These are phyloP conservation scores for Malus sylvestris DNA, from an alignment of 306 rosid genomes.

Conservation along the genomic window DNA sequence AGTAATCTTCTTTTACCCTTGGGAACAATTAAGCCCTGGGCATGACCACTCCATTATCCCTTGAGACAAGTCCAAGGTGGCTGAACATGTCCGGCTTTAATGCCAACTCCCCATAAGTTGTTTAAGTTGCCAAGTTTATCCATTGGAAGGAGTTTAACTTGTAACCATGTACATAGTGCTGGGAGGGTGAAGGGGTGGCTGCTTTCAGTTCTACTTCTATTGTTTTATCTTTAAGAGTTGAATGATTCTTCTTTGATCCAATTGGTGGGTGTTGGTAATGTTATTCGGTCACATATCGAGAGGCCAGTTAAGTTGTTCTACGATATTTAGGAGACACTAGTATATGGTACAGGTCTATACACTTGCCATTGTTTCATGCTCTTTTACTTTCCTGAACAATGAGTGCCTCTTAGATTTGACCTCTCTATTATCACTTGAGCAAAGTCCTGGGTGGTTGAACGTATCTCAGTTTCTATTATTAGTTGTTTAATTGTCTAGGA, in stretches of 20 bases:
- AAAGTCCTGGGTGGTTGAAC: not conserved
- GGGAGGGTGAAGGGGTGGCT: not conserved
- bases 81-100: not conserved
- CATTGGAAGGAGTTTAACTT: not conserved
- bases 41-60: not conserved
- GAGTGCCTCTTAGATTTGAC: not conserved
- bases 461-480: not conserved
- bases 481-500: not conserved
- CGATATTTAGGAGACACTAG: not conserved
- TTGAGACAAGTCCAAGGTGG: not conserved
- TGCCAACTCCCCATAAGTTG: not conserved
- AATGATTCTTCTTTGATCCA: not conserved
- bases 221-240: not conserved
- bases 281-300: not conserved
- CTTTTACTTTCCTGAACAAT: not conserved
- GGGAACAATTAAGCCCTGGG: not conserved
- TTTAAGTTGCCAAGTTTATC: not conserved
- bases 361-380: not conserved
- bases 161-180: not conserved
- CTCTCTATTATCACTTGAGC: not conserved
- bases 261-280: not conserved
- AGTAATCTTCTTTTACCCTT: not conserved
- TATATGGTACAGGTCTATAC: not conserved
- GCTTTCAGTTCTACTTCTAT: not conserved
- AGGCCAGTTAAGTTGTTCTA: not conserved